A percentile compares a stretch with the other conserved stretches of the same genome.
Evolutionary conservation across 2,329 filamentous ascomycete genomes (phyloP).

Genomic region (Chaetomium sp.): DNA sequence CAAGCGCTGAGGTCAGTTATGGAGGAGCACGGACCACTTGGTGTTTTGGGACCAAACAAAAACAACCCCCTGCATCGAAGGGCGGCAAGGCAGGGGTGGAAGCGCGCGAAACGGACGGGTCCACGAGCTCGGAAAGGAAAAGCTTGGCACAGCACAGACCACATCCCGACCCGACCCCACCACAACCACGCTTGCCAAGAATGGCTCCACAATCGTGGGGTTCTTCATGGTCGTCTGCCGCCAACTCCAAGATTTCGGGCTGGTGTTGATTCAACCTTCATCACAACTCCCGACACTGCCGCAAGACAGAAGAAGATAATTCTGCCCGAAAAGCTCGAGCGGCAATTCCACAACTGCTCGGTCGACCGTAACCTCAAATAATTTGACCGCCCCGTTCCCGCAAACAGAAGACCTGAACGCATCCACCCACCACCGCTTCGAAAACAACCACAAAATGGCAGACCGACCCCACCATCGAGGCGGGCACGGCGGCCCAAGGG

Average conservation of each 20-base stretch:
- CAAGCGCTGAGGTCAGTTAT: not conserved
- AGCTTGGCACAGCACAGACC: not conserved
- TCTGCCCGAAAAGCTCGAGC: too few relatives aligned
- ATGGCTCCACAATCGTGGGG: conserved; percentile 3
- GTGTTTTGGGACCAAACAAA: not conserved
- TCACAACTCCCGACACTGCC: too few relatives aligned
- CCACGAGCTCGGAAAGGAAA: conserved; percentile 1
- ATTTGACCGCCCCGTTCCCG: not conserved
- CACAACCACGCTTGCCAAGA: conserved; percentile 1
- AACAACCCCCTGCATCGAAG: conserved; percentile 1
- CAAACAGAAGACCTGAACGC: not conserved
- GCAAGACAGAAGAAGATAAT: too few relatives aligned
- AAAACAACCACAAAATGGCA: conserved; percentile 35
- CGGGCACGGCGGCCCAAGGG: conserved; percentile 13
- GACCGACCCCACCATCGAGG: conserved; percentile 40
- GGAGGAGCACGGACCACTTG: conserved; percentile 5
- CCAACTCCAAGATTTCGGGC: conserved; percentile 1
- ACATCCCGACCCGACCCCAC: not conserved
- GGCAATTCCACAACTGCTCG: too few relatives aligned
- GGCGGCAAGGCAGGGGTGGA: not conserved
- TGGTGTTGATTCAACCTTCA: not conserved
- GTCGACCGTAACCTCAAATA: too few relatives aligned
- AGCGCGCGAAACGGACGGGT: too few relatives aligned
- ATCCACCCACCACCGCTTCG: not conserved
- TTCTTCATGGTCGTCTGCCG: not conserved